These are phyloP conservation scores for Pogostemon cablin DNA, from an alignment of 257 asterid species.

Conservation along the genomic window DNA sequence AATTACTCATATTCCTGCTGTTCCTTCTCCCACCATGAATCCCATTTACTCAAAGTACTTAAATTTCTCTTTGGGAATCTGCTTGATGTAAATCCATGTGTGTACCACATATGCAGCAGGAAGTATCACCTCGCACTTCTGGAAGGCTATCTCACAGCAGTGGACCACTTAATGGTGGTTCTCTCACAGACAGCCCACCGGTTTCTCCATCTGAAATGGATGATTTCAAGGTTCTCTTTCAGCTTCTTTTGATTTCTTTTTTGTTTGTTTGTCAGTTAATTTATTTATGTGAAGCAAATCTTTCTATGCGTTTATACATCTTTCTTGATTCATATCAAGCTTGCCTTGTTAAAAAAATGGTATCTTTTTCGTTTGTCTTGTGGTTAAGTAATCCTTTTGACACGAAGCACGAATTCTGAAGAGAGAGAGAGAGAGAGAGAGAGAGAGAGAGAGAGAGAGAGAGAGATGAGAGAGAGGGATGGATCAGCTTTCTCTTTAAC, in stretches of 20 bases:
- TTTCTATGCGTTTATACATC: not conserved
- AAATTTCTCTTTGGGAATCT: not conserved
- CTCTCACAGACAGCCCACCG: conserved; percentile 97
- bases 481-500: conserved; percentile 61
- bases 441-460: conserved; percentile 21
- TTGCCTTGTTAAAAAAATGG: conserved; percentile 16
- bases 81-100: conserved; percentile 7
- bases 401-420: conserved; percentile 57
- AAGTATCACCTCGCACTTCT: conserved; percentile 95
- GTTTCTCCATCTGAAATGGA: conserved; percentile 89
- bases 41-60: not conserved
- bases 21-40: not conserved
- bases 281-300: not conserved
- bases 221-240: conserved; percentile 67
- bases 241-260: not conserved
- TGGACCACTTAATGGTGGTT: conserved; percentile 83
- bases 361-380: conserved; percentile 18
- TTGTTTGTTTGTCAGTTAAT: not conserved
- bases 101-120: conserved; percentile 69
- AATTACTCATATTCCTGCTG: conserved; percentile 5
- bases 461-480: conserved; percentile 8
- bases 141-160: conserved; percentile 98
- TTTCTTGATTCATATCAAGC: not conserved
- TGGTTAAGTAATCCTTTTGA: conserved; percentile 27
- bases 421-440: conserved; percentile 28